Conservation (phyloP, 2,329 filamentous ascomycete species). For the Lecanicillium sp. region DNA sequence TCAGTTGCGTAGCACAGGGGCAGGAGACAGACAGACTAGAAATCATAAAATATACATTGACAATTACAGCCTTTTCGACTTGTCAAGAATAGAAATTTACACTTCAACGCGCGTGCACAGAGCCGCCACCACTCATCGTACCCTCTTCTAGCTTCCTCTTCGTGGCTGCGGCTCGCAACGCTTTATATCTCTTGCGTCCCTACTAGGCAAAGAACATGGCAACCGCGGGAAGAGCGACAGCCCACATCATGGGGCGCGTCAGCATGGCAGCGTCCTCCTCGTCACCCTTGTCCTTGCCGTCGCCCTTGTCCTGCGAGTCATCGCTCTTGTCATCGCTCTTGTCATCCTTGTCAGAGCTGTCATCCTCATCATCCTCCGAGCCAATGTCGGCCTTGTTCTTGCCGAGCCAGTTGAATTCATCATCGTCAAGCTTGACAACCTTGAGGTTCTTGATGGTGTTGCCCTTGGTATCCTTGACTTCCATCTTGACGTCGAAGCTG, state of each 20-base stretch:
- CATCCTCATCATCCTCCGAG: slow-evolving; percentile 15
- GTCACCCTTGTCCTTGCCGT: slow-evolving; percentile 11
- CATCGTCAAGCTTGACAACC: slow-evolving; percentile 36
- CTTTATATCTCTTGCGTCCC: neutral
- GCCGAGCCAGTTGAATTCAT: slow-evolving; percentile 38
- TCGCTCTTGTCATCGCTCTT: slow-evolving; percentile 5
- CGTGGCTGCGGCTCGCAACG: too few relatives aligned
- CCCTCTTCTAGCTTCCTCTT: too few relatives aligned
- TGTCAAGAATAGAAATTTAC: too few relatives aligned
- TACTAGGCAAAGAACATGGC: slow-evolving; percentile 26
- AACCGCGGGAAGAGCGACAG: slow-evolving; percentile 23
- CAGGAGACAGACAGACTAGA: too few relatives aligned
- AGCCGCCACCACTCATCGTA: too few relatives aligned
- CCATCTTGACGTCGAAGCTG: slow-evolving; percentile 48
- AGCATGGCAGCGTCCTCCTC: slow-evolving; percentile 20
- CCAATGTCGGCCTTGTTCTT: slow-evolving; percentile 31
- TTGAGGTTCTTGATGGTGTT: slow-evolving; percentile 35
- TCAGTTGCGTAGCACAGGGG: too few relatives aligned
- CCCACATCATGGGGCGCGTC: slow-evolving; percentile 23
- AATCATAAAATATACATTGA: too few relatives aligned
- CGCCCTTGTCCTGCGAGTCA: slow-evolving; percentile 2
- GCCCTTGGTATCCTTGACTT: slow-evolving; percentile 33
- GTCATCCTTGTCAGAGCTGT: slow-evolving; percentile 14
- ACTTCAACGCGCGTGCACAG: too few relatives aligned
- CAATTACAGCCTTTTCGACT: too few relatives aligned